phyloP scores from a whole-genome alignment of 208 protist genomes.

The Crithidia brevicula region DNA sequence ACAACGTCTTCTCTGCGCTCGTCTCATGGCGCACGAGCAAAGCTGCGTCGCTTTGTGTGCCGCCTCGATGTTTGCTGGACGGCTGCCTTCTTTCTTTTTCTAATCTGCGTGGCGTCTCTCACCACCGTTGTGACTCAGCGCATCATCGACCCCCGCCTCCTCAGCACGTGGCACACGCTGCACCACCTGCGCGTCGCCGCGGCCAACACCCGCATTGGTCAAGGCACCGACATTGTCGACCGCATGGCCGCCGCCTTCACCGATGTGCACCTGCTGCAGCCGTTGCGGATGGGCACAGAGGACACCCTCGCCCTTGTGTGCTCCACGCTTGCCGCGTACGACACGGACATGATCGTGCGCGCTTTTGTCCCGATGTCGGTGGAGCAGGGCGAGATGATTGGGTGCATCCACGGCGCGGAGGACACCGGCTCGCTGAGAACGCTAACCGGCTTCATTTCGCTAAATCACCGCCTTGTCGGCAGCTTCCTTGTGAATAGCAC shows the following conservation, averaged over 20 bases:
- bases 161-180: background rate
- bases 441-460: background rate
- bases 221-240: background rate
- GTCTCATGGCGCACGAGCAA: background rate
- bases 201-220: background rate
- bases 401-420: background rate
- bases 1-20: no score
- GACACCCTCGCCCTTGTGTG: background rate
- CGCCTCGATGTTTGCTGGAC: background rate
- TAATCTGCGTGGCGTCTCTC: background rate
- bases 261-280: background rate
- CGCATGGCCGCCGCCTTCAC: background rate
- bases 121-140: background rate
- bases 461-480: background rate
- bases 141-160: background rate
- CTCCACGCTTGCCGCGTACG: background rate
- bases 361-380: background rate
- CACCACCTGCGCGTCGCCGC: background rate
- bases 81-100: background rate
- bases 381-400: background rate
- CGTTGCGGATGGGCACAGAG: background rate
- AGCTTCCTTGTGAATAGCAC: background rate
- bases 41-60: background rate
- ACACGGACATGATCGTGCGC: background rate
- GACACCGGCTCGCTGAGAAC: background rate